Evolutionary conservation across 2,329 filamentous ascomycete genomes (phyloP).

Genomic region (Aureobasidium sp.): DNA sequence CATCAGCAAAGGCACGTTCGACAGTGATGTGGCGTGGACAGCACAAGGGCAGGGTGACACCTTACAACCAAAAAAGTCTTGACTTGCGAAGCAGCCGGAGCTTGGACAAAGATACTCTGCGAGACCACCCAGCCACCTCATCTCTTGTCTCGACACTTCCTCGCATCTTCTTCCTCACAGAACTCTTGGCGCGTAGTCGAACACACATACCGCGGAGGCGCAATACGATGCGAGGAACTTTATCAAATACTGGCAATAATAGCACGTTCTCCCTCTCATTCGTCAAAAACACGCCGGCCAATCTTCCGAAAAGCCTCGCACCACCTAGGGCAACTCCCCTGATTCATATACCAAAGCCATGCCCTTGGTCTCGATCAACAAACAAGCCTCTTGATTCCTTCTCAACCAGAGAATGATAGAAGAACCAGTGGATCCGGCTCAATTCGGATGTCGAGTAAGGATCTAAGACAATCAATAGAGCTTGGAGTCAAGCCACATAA

Average conservation of each 20-base stretch:
- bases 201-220: not conserved
- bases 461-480: constrained; percentile 3
- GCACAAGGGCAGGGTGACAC: not conserved
- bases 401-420: not conserved
- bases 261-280: not conserved
- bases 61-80: not conserved
- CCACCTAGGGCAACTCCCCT: not conserved
- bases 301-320: not conserved
- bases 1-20: not conserved
- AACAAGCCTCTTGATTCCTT: not conserved
- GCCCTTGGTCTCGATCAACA: not conserved
- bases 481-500: constrained; percentile 9
- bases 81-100: not conserved
- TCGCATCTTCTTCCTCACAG: not conserved
- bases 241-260: not conserved
- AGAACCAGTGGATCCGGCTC: not conserved
- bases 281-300: not conserved
- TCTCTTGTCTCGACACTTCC: not conserved
- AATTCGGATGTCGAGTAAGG: constrained; percentile 8
- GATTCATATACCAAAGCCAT: not conserved
- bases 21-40: not conserved
- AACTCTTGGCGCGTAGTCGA: not conserved
- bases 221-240: not conserved
- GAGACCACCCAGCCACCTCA: not conserved
- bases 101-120: not conserved